Conservation (phyloP, 2,329 filamentous ascomycete species). For the Scedosporium apiospermum region DNA sequence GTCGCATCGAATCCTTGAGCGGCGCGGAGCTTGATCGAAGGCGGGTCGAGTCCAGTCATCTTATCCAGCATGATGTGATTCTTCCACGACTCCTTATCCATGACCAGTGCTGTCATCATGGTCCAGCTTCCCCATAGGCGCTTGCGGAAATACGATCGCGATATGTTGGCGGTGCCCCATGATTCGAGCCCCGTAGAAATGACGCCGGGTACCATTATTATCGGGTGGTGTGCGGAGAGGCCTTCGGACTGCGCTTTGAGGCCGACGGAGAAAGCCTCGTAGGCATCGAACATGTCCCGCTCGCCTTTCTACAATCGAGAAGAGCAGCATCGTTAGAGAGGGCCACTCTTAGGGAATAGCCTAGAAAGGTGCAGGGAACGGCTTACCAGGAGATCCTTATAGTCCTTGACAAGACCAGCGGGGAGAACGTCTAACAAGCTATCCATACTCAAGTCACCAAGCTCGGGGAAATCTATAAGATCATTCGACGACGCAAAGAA, state of each 20-base stretch:
- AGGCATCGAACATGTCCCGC: slow-evolving; percentile 70
- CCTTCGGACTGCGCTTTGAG: slow-evolving; percentile 75
- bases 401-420: slow-evolving; percentile 74
- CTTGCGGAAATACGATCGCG: slow-evolving; percentile 86
- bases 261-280: slow-evolving; percentile 90
- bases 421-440: slow-evolving; percentile 80
- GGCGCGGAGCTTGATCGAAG: slow-evolving; percentile 79
- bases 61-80: slow-evolving; percentile 95
- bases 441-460: slow-evolving; percentile 71
- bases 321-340: neutral
- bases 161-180: slow-evolving; percentile 82
- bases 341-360: neutral
- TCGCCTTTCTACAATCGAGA: slow-evolving; percentile 58
- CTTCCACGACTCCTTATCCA: slow-evolving; percentile 94
- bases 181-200: slow-evolving; percentile 96
- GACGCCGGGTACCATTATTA: slow-evolving; percentile 96
- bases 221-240: slow-evolving; percentile 70
- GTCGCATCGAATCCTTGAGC: slow-evolving; percentile 96
- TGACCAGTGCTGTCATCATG: slow-evolving; percentile 91
- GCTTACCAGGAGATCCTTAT: slow-evolving; percentile 71
- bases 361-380: slow-evolving; percentile 8
- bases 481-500: slow-evolving; percentile 88
- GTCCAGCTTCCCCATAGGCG: slow-evolving; percentile 96
- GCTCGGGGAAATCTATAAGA: slow-evolving; percentile 68
- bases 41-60: slow-evolving; percentile 80